Evolutionary conservation across 2,329 filamentous ascomycete species (phyloP), one percentile per base, ranked within the genome.

Genomic region (Colletotrichum theobromicola): DNA sequence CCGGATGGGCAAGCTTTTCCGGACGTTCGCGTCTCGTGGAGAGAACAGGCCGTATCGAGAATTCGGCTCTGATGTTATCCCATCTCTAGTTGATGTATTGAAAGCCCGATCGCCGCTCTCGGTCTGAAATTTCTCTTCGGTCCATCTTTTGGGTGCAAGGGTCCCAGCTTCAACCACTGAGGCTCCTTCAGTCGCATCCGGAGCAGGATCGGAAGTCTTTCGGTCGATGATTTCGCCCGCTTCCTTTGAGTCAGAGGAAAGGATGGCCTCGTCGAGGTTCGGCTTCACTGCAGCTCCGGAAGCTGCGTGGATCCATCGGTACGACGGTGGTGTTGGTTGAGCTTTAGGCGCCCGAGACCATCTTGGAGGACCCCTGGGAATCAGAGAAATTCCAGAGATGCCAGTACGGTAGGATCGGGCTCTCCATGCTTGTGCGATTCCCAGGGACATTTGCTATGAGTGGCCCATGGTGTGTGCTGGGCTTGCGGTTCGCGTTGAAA

Each of bases 371-470:
- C n/a, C 64, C 75, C 64, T 72, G 64, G 75, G 42, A 72, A 75
- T 67, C 67, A 67, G 72, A 72, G 76, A 78, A 75, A 78, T 70
- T 75, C 77, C 67, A 68, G 67, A 69, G 64, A 67, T 55, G 77
- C 79, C 78, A 76, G 78, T 79, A 78, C 78, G 80, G 77, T 80
- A 83, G 77, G 80, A 79, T 80, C 82, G 81, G 79, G 82, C 82
- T 82, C 85, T 84, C 85, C 84, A 85, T 81, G 82, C 75, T 79
- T 83, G 82, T 77, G 82, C 83, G 84, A 85, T 83, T 83, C 85
- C 85, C 81, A 85, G 82, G 81, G 82, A 86, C 86, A 88, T 88
- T 84, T 79, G 80, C 84, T 83, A 87, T 85, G 78, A 81, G 72
- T 70, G 78, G 79, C 72, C 77, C 85, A 87, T 87, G 63, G 76